These are phyloP conservation scores for Pichia sp. DNA, from an alignment of 1,139 yeast species.

Conservation along the genomic window DNA sequence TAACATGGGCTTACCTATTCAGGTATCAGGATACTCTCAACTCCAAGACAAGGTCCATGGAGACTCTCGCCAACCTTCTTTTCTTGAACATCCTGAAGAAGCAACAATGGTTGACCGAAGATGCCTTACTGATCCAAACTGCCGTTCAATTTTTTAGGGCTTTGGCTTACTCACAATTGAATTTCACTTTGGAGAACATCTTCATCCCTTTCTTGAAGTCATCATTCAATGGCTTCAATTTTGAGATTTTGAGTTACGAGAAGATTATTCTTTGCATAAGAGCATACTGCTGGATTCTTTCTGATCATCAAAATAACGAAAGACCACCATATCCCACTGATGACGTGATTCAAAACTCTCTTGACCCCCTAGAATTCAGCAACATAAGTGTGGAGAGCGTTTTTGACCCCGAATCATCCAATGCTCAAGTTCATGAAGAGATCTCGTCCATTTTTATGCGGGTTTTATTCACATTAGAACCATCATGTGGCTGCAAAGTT, in stretches of 20 bases:
- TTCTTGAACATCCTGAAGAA: constrained; percentile 51
- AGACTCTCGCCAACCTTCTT: constrained; percentile 34
- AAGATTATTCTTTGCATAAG: constrained; percentile 61
- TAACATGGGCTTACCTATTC: constrained; percentile 85
- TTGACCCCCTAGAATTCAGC: constrained; percentile 27
- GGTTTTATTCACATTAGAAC: constrained; percentile 54
- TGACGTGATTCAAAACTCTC: constrained; percentile 36
- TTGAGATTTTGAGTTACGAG: constrained; percentile 66
- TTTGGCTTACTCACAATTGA: constrained; percentile 73
- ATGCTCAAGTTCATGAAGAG: constrained; percentile 62
- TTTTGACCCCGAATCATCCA: constrained; percentile 38
- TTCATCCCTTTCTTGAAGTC: constrained; percentile 53
- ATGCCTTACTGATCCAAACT: constrained; percentile 53
- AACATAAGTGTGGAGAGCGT: constrained; percentile 22
- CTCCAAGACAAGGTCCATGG: constrained; percentile 68
- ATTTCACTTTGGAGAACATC: constrained; percentile 71
- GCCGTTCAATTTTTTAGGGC: constrained; percentile 66
- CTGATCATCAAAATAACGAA: constrained; percentile 49
- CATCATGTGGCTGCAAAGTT: constrained; percentile 42
- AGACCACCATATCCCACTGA: constrained; percentile 75
- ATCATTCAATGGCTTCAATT: constrained; percentile 45
- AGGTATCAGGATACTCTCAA: constrained; percentile 85
- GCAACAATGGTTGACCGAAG: constrained; percentile 65
- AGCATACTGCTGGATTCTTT: constrained; percentile 62
- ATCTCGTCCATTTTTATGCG: constrained; percentile 58